Percentiles rank a stretch among this genome's conserved stretches.
These are phyloP conservation scores for Heimioporus sp. DNA, from an alignment of 768 basidiomycete species.

Conservation along the genomic window DNA sequence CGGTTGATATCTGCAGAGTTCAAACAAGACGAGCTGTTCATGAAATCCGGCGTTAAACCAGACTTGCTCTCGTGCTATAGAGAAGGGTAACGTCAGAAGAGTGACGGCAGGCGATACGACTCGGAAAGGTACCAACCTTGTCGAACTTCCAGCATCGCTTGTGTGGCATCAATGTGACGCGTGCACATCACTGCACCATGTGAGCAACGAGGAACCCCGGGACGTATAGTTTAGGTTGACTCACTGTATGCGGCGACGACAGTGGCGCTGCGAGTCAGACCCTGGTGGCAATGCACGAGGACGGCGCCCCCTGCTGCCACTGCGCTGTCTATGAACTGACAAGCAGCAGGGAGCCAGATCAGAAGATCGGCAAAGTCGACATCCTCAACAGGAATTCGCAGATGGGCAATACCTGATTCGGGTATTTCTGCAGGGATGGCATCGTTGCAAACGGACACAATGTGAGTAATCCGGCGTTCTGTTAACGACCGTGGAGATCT, in stretches of 20 bases:
- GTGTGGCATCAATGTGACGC: slow-evolving; percentile 51
- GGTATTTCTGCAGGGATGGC: slow-evolving; percentile 68
- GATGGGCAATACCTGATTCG: slow-evolving; percentile 65
- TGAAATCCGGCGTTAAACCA: slow-evolving; percentile 81
- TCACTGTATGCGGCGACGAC: slow-evolving; percentile 77
- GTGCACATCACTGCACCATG: slow-evolving; percentile 61
- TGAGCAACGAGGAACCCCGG: slow-evolving; percentile 9
- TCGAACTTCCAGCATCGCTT: slow-evolving; percentile 60
- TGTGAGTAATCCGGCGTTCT: slow-evolving; percentile 76
- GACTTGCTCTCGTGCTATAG: slow-evolving; percentile 67
- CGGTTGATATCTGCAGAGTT: slow-evolving; percentile 68
- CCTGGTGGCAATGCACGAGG: slow-evolving; percentile 67
- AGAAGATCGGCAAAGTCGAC: slow-evolving; percentile 68
- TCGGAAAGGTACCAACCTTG: slow-evolving; percentile 39
- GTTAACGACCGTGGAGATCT: slow-evolving; percentile 67
- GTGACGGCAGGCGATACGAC: slow-evolving; percentile 1
- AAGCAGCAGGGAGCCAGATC: slow-evolving; percentile 62
- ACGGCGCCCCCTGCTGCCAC: slow-evolving; percentile 56
- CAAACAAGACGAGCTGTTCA: slow-evolving; percentile 74
- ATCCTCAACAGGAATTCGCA: slow-evolving; percentile 70
- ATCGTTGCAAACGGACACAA: slow-evolving; percentile 75
- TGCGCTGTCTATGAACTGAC: slow-evolving; percentile 64
- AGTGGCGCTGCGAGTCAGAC: slow-evolving; percentile 62
- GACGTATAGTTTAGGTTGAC: slow-evolving; percentile 20
- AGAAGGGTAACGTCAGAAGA: slow-evolving; percentile 1